Evolutionary conservation across 345 rosid genomes (phyloP), one percentile per base, ranked within the genome.

Genomic region (Erodium maritimum): DNA sequence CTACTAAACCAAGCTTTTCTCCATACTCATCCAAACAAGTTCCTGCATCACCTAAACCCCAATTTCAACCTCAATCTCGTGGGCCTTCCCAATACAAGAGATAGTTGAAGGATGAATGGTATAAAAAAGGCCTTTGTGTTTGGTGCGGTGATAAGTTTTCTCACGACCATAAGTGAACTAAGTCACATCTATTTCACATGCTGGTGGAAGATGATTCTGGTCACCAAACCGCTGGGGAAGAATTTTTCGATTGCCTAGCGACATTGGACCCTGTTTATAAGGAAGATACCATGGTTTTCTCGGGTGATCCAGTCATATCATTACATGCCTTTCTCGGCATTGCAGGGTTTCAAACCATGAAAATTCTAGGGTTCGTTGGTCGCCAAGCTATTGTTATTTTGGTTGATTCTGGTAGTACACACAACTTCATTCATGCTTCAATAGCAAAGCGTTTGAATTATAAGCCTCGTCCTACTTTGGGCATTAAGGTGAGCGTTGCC

Each of bases 121-220:
- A 25, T 7, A 25, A 25, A 14, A 62, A 62, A 23, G 51, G 50
- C 1, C n/a, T 62, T 4, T 61, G 63, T 52, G 52, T 52, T 23
- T 25, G 65, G 58, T 62, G 58, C 33, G 58, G 29, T 1, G 58
- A 62, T 5, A 18, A 18, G 1, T 52, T 8, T 18, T 0, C 12
- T 16, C 22, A 18, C 5, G 57, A 17, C 1, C 58, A 62, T 19
- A 19, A 21, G n/a, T 34, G 58, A 18, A 13, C 55, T 2, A 50
- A 18, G 9, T 52, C 19, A 20, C 46, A 54, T 5, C 7, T 25
- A n/a, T n/a, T n/a, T n/a, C n/a, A n/a, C n/a, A n/a, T n/a, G n/a
- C n/a, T n/a, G n/a, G n/a, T n/a, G n/a, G 29, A 5, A 24, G 1
- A 10, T 33, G 1, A 12, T 25, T 14, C 24, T 34, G 17, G 3